Evolutionary conservation across 148 eudicot genomes (phyloP), one percentile per base, ranked within the genome.

Genomic region (Cornus controversa): DNA sequence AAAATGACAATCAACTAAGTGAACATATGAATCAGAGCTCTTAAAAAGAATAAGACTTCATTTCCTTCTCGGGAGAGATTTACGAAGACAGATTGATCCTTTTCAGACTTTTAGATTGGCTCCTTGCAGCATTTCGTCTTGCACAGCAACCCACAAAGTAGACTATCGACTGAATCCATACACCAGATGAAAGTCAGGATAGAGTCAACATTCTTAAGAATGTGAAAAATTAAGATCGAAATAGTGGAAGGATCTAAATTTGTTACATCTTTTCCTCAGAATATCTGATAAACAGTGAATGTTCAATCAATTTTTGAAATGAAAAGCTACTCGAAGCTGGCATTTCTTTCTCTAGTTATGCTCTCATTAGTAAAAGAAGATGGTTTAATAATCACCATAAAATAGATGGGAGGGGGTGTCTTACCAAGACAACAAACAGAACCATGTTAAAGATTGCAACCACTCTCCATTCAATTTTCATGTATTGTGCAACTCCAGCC

Each of bases 401-500:
- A 70, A 31, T n/a, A 26, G 25, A 20, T 24, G 18, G 72, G n/a
- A 36, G 15, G 45, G 14, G 26, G 37, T 40, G 60, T 42, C 87
- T 75, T 88, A 90, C 97, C 94, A 92, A 78, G 67, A 94, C 91
- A 80, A 89, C 72, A 75, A 95, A 95, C 75, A 95, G 87, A 78
- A 85, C 82, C 67, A 91, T 84, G 18, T 93, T 95, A 78, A 95
- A 95, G 74, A 95, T 91, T 20, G 99, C 99, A 69, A 93, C 98
- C 69, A 93, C 90, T 70, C 99, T 83, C 99, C 99, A 95, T 63
- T 95, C 98, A 10, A 82, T 85, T 85, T 95, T 95, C 98, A 91
- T 95, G 90, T 95, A 95, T 72, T 95, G 93, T 69, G 97, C 98
- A 77, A 95, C 98, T 82, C 97, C 99, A 54, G 98, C 99, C 84